Evolutionary conservation across 2,329 filamentous ascomycete species (phyloP), one percentile per base, ranked within the genome.

Genomic region (Talaromyces atroroseus): DNA sequence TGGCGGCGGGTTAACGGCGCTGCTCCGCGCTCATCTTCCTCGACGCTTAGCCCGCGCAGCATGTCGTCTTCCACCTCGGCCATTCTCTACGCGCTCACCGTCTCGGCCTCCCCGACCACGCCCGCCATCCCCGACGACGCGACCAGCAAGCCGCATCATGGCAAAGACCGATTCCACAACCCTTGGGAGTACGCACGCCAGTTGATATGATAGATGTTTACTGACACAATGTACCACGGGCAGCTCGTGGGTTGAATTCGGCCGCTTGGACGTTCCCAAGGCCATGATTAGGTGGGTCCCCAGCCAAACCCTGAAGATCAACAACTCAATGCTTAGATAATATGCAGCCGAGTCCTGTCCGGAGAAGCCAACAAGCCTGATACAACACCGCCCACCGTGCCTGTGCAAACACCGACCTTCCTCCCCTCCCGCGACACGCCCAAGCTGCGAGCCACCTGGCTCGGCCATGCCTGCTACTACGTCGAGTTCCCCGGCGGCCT

Each of bases 391-490:
- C 83, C 86, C 10, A 85, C 85, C 0, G 83, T 94, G 11, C 75
- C 82, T 2, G 82, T 92, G 18, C 80, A 79, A 56, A 82, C 80
- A 59, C 89, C 90, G 0, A 66, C 77, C 4, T 92, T 92, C 71
- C 78, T 89, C 10, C 72, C 82, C 1, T 76, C 76, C 14, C 82
- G 89, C 54, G 72, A 79, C 4, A 82, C 80, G 1, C 61, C 73
- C 18, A 78, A 81, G 42, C 16, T 58, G 10, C 85, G 91, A 54
- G 89, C 92, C 34, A 97, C 92, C 42, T 96, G 92, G 92, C 84
- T 97, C 2, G 92, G 92, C 36, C 92, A 97, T 71, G 92, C 92
- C 3, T 96, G 91, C 76, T 96, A 91, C 76, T 92, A 90, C 66
- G 84, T 95, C 63, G 92, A 96, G 71, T 96, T 92, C 65, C 90